Evolutionary conservation across 1,284 basidiomycete species (phyloP).

Genomic region (Thecaphora frezii): DNA sequence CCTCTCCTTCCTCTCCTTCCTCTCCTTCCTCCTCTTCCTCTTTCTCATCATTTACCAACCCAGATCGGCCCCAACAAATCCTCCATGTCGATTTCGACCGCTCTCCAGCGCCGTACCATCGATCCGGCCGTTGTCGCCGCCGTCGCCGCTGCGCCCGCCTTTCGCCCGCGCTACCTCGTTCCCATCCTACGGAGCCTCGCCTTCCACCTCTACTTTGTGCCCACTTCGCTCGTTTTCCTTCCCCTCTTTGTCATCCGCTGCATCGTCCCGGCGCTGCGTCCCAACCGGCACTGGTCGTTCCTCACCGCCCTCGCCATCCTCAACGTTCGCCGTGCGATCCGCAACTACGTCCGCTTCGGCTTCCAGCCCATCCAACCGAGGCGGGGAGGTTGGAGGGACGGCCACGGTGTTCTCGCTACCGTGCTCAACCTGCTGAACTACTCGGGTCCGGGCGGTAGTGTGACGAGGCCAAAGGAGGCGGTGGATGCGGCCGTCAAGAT

Average conservation of each 20-base stretch:
- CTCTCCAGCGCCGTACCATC: conserved; percentile 26
- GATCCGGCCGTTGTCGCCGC: conserved; percentile 31
- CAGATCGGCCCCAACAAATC: too few relatives aligned
- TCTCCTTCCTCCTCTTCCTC: too few relatives aligned
- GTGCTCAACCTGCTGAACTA: conserved; percentile 38
- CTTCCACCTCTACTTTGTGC: conserved; percentile 48
- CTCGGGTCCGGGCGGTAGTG: conserved; percentile 48
- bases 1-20: too few relatives aligned
- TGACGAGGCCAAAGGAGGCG: conserved; percentile 28
- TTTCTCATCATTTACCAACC: too few relatives aligned
- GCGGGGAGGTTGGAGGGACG: conserved; percentile 47
- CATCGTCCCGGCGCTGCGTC: conserved; percentile 32
- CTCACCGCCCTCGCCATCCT: conserved; percentile 36
- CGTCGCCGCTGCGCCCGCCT: conserved; percentile 19
- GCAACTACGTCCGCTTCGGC: conserved; percentile 37
- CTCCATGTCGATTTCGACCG: too few relatives aligned
- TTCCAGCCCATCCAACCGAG: conserved; percentile 51
- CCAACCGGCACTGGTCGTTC: conserved; percentile 41
- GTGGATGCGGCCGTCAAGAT: conserved; percentile 38
- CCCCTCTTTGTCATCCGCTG: conserved; percentile 42
- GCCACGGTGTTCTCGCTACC: conserved; percentile 35
- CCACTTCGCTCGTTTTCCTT: conserved; percentile 32
- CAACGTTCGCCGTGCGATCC: conserved; percentile 40
- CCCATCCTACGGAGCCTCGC: conserved; percentile 37
- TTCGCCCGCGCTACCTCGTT: conserved; percentile 17